Conservation (phyloP, 2,329 filamentous ascomycete species). For the Aspergillus ustus region DNA sequence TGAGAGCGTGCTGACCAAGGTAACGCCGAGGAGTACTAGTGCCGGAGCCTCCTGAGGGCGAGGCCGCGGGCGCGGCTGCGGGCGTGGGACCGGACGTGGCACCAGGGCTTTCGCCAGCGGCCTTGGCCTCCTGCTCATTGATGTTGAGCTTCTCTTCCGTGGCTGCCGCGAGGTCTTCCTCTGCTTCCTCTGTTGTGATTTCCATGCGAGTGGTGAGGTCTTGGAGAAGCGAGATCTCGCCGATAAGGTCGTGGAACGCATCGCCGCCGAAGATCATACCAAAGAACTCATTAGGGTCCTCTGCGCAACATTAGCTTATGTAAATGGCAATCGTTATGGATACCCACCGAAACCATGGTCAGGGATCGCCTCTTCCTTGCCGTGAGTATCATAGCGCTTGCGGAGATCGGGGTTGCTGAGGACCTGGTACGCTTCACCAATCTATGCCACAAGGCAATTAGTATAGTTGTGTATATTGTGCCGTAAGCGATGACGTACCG, state of each 20-base stretch:
- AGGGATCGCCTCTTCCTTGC: conserved; percentile 92
- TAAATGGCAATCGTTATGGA: not conserved
- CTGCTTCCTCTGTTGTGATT: conserved; percentile 83
- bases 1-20: conserved; percentile 82
- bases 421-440: conserved; percentile 74
- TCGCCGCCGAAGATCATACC: conserved; percentile 97
- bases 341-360: conserved; percentile 79
- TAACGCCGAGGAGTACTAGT: conserved; percentile 55
- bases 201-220: conserved; percentile 98
- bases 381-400: conserved; percentile 93
- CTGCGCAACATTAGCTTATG: conserved; percentile 40
- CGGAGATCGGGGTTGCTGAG: conserved; percentile 86
- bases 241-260: conserved; percentile 94
- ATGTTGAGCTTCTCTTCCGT: conserved; percentile 54
- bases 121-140: conserved; percentile 51
- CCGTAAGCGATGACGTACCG: conserved; percentile 57
- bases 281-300: conserved; percentile 97
- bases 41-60: conserved; percentile 39
- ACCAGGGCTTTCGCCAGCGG: conserved; percentile 48
- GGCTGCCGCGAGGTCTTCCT: conserved; percentile 64
- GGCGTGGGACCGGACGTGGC: conserved; percentile 46
- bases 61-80: conserved; percentile 27
- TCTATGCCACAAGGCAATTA: conserved; percentile 44
- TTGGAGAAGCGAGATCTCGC: conserved; percentile 98
- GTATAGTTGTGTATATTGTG: conserved; percentile 5